Evolutionary conservation across 148 eudicot species (phyloP).

Genomic region (Amaranthus hypochondriacus): DNA sequence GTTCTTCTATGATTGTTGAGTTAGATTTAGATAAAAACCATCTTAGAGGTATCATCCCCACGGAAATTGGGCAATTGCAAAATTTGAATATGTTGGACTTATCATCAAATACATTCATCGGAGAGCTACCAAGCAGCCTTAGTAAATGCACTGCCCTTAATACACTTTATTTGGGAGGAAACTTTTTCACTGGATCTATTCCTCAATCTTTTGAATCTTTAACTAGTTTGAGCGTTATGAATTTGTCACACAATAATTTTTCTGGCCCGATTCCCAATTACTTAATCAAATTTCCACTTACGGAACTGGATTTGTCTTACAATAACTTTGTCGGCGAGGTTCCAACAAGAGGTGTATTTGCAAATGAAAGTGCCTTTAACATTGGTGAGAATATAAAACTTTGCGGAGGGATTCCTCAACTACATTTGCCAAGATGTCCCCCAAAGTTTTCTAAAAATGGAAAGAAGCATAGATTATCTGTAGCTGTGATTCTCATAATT

Average conservation of each 20-base stretch:
- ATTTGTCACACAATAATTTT: slow-evolving; percentile 31
- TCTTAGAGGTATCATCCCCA: slow-evolving; percentile 28
- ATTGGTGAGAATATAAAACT: slow-evolving; percentile 23
- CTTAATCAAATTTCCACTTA: background rate
- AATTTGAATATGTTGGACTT: slow-evolving; percentile 21
- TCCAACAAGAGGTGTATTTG: slow-evolving; percentile 25
- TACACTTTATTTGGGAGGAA: slow-evolving; percentile 13
- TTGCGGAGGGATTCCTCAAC: slow-evolving; percentile 30
- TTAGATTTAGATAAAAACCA: slow-evolving; percentile 17
- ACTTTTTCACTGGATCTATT: slow-evolving; percentile 23
- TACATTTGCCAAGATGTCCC: slow-evolving; percentile 24
- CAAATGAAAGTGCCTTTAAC: slow-evolving; percentile 25
- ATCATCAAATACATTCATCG: slow-evolving; percentile 22
- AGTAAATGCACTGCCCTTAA: slow-evolving; percentile 22
- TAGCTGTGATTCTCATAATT: background rate
- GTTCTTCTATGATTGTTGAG: slow-evolving; percentile 6
- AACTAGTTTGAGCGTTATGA: slow-evolving; percentile 13
- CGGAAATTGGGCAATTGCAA: slow-evolving; percentile 16
- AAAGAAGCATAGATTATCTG: background rate
- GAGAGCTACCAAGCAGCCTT: slow-evolving; percentile 28
- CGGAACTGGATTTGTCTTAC: slow-evolving; percentile 21
- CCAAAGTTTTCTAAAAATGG: background rate
- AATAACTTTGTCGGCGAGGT: slow-evolving; percentile 34
- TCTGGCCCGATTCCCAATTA: slow-evolving; percentile 26
- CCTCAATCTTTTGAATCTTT: slow-evolving; percentile 22